Evolutionary conservation across 2,329 filamentous ascomycete genomes (phyloP).

Genomic region (Tympanopsis confertula): DNA sequence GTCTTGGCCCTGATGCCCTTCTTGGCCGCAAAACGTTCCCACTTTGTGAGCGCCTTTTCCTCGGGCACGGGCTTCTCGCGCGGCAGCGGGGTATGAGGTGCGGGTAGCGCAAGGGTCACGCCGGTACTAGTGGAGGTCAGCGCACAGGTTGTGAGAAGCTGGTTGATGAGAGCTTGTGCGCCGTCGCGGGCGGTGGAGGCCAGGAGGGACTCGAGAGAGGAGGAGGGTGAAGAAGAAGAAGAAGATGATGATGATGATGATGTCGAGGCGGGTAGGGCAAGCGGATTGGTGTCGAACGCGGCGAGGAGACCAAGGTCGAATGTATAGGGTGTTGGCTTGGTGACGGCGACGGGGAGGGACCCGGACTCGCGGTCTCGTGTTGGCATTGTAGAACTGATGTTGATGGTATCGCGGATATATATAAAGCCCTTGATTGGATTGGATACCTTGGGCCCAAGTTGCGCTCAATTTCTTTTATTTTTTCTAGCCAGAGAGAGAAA

Average conservation of each 20-base stretch:
- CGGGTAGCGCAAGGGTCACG: constrained; percentile 70
- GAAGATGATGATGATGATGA: no score
- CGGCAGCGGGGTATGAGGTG: constrained; percentile 59
- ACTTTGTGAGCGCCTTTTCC: constrained; percentile 76
- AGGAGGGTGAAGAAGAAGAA: no score
- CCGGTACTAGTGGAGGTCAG: constrained; percentile 50
- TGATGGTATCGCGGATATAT: background rate
- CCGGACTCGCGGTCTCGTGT: constrained; percentile 17
- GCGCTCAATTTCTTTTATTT: no score
- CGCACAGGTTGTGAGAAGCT: constrained; percentile 52
- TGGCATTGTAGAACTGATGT: constrained; percentile 16
- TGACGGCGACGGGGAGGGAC: constrained; percentile 26
- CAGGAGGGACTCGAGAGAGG: constrained; percentile 49
- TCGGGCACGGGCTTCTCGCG: constrained; percentile 85
- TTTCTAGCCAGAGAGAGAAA: no score
- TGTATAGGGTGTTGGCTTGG: constrained; percentile 52
- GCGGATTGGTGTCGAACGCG: constrained; percentile 49
- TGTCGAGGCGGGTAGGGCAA: constrained; percentile 30
- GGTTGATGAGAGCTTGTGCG: constrained; percentile 55
- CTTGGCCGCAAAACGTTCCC: constrained; percentile 92
- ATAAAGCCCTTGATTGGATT: constrained; percentile 5
- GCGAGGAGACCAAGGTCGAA: constrained; percentile 57
- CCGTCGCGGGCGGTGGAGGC: constrained; percentile 46
- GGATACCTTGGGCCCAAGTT: no score
- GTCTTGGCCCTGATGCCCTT: constrained; percentile 91